Percentiles rank a stretch among this genome's conserved stretches.
These are phyloP conservation scores for Cadophora sp. DNA, from an alignment of 2,329 filamentous ascomycete genomes.

Conservation along the genomic window DNA sequence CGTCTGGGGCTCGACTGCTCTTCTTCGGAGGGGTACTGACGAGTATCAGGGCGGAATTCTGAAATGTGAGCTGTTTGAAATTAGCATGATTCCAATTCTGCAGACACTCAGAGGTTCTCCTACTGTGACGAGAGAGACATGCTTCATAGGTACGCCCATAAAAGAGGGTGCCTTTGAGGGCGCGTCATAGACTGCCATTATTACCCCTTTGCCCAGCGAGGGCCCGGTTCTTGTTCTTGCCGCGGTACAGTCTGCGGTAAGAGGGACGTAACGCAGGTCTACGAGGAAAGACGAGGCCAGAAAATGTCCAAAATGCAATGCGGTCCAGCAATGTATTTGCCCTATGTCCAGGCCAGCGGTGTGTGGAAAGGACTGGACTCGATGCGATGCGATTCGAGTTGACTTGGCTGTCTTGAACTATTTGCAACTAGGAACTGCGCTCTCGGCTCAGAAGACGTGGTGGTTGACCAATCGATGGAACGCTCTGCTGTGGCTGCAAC, in stretches of 20 bases:
- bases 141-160: constrained; percentile 71
- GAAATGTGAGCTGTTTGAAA: constrained; percentile 70
- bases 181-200: constrained; percentile 37
- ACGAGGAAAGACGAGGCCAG: not conserved
- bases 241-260: not conserved
- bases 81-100: constrained; percentile 41
- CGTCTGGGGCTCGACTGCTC: constrained; percentile 15
- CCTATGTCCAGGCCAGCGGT: constrained; percentile 32
- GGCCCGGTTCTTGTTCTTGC: not conserved
- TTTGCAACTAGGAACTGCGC: constrained; percentile 10
- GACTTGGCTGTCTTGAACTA: constrained; percentile 17
- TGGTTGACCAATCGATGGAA: not conserved
- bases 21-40: constrained; percentile 50
- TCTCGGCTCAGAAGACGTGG: constrained; percentile 1
- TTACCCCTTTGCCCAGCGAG: constrained; percentile 24
- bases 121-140: constrained; percentile 71
- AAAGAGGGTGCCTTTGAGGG: constrained; percentile 35
- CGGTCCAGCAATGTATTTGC: constrained; percentile 18
- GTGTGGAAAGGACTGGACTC: constrained; percentile 20
- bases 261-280: not conserved
- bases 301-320: not conserved
- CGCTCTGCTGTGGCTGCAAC: constrained; percentile 8
- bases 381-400: constrained; percentile 4
- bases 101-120: constrained; percentile 38
- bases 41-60: constrained; percentile 81